These are phyloP conservation scores for Daldinia caldariorum DNA, from an alignment of 495 filamentous ascomycete species.

Conservation along the genomic window DNA sequence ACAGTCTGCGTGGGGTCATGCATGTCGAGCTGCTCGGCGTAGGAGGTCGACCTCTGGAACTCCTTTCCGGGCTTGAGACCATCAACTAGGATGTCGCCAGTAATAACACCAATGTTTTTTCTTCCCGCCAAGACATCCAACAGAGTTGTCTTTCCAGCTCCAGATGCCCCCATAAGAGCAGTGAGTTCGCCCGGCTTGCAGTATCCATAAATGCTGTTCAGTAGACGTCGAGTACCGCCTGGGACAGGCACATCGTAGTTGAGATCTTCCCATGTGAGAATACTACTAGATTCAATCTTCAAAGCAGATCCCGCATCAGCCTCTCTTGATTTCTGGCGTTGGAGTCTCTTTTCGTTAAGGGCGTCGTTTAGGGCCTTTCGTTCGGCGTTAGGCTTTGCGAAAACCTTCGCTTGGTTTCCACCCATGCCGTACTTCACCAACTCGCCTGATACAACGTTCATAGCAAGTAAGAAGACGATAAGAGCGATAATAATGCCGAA, in stretches of 20 bases:
- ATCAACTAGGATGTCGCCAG: slow-evolving; percentile 79
- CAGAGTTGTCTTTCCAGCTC: slow-evolving; percentile 88
- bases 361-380: slow-evolving; percentile 73
- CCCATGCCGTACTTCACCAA: slow-evolving; percentile 78
- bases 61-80: slow-evolving; percentile 70
- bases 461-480: slow-evolving; percentile 71
- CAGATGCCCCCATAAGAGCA: slow-evolving; percentile 84
- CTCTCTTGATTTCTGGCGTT: slow-evolving; percentile 60
- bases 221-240: slow-evolving; percentile 71
- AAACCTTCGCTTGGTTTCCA: slow-evolving; percentile 80
- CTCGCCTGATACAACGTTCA: slow-evolving; percentile 79
- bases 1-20: slow-evolving; percentile 83
- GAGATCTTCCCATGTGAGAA: slow-evolving; percentile 84
- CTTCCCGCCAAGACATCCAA: slow-evolving; percentile 79
- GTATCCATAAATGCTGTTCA: slow-evolving; percentile 79
- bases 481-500: slow-evolving; percentile 77
- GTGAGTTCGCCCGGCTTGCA: slow-evolving; percentile 82
- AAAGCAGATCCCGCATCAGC: slow-evolving; percentile 63
- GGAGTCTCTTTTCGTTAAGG: slow-evolving; percentile 65
- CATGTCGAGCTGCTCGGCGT: slow-evolving; percentile 85
- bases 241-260: slow-evolving; percentile 81
- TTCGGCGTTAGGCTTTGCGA: slow-evolving; percentile 75
- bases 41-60: slow-evolving; percentile 81
- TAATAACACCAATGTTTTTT: slow-evolving; percentile 81
- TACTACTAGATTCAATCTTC: slow-evolving; percentile 70